Evolutionary conservation across 768 basidiomycete genomes (phyloP).

Genomic region (Clathrus columnatus): DNA sequence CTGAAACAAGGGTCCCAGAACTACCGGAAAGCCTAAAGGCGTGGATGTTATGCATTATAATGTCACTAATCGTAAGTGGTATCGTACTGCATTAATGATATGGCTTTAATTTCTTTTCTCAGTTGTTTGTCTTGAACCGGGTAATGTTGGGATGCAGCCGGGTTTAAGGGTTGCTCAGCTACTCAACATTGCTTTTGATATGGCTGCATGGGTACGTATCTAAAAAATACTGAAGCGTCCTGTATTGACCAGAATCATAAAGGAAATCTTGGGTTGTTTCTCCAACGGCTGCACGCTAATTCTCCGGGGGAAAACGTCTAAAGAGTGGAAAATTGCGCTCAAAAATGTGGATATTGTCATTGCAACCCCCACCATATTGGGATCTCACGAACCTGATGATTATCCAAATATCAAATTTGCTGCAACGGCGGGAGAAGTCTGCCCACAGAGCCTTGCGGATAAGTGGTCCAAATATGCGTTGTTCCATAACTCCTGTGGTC

Average conservation of each 20-base stretch:
- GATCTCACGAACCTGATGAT: slow-evolving; percentile 14
- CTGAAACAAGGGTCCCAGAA: slow-evolving; percentile 27
- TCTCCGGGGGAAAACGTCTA: slow-evolving; percentile 15
- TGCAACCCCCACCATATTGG: slow-evolving; percentile 16
- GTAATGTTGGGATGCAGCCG: slow-evolving; percentile 17
- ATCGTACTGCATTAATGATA: not conserved
- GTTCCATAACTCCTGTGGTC: slow-evolving; percentile 17
- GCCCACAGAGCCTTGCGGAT: slow-evolving; percentile 17
- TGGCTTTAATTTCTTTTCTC: not conserved
- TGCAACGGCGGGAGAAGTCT: slow-evolving; percentile 15
- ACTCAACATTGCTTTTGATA: slow-evolving; percentile 18
- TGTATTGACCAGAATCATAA: not conserved
- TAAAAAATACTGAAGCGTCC: not conserved
- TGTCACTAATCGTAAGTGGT: slow-evolving; percentile 44
- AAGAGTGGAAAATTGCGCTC: slow-evolving; percentile 14
- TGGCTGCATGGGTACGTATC: slow-evolving; percentile 15
- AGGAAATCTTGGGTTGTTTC: slow-evolving; percentile 16
- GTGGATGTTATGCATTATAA: slow-evolving; percentile 52
- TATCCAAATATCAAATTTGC: slow-evolving; percentile 16
- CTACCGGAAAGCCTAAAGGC: slow-evolving; percentile 52
- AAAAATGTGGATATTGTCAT: slow-evolving; percentile 16
- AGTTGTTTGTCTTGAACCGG: slow-evolving; percentile 15
- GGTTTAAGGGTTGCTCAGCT: slow-evolving; percentile 17
- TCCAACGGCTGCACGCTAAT: slow-evolving; percentile 17
- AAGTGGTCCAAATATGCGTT: slow-evolving; percentile 13